These are phyloP conservation scores for Silene coronaria DNA, from an alignment of 179 eudicot genomes.

Conservation along the genomic window DNA sequence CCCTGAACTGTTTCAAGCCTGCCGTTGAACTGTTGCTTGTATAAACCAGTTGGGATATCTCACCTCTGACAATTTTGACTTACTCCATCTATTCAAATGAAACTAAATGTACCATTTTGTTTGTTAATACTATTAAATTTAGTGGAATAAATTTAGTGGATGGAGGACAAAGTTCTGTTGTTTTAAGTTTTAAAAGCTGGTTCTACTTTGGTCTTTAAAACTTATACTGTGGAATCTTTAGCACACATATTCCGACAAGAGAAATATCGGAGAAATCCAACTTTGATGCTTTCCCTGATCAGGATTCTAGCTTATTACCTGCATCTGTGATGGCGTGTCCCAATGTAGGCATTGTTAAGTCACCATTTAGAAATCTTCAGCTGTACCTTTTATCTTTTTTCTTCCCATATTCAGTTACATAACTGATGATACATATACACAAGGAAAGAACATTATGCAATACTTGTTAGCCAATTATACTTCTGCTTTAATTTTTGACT, in stretches of 20 bases:
- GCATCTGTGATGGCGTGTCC: background rate
- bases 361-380: too few species aligned
- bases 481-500: background rate
- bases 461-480: background rate
- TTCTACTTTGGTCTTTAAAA: background rate
- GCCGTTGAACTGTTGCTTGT: background rate
- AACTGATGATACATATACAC: background rate
- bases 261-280: background rate
- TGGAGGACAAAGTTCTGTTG: background rate
- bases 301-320: conserved; percentile 3
- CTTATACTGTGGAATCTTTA: background rate
- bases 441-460: background rate
- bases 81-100: background rate
- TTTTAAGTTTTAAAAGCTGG: background rate
- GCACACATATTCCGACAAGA: background rate
- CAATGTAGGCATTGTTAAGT: too few species aligned
- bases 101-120: too few species aligned
- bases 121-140: background rate
- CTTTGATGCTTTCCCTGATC: background rate
- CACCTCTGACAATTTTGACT: background rate
- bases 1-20: background rate
- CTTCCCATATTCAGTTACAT: background rate
- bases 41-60: background rate
- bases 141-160: conserved; percentile 4
- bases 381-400: too few species aligned